These are phyloP conservation scores for Forsythia suspensa DNA, from an alignment of 257 asterid species.

Conservation along the genomic window DNA sequence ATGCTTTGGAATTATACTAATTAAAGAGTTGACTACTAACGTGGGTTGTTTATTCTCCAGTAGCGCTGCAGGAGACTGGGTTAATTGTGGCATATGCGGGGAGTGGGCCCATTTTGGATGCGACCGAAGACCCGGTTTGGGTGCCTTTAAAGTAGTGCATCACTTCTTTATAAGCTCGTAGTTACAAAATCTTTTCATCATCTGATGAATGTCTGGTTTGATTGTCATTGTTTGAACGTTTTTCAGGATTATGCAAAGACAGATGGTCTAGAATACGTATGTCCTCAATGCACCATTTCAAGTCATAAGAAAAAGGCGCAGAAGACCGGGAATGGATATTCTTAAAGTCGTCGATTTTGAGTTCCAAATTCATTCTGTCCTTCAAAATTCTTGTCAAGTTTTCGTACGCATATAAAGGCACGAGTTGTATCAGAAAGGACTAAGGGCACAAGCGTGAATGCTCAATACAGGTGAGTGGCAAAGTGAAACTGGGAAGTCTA, in stretches of 20 bases:
- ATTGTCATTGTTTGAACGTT: slow-evolving; percentile 3
- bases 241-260: slow-evolving; percentile 98
- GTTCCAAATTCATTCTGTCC: slow-evolving; percentile 19
- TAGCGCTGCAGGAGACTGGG: slow-evolving; percentile 99
- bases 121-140: slow-evolving; percentile 93
- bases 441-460: slow-evolving; percentile 19
- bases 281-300: slow-evolving; percentile 95
- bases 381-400: not conserved
- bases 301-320: slow-evolving; percentile 70
- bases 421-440: slow-evolving; percentile 14
- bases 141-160: slow-evolving; percentile 81
- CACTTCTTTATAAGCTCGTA: slow-evolving; percentile 10
- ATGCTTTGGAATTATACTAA: not conserved
- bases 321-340: slow-evolving; percentile 72
- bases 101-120: slow-evolving; percentile 99
- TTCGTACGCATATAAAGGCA: not conserved
- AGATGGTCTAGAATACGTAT: slow-evolving; percentile 96
- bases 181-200: not conserved
- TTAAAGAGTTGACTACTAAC: slow-evolving; percentile 30
- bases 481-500: slow-evolving; percentile 16
- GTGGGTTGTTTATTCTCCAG: slow-evolving; percentile 44
- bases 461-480: slow-evolving; percentile 20
- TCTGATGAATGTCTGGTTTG: not conserved
- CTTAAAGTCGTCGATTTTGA: slow-evolving; percentile 34
- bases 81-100: slow-evolving; percentile 94